These are phyloP conservation scores for Fusarium sp. DNA, from an alignment of 2,329 filamentous ascomycete species.

Conservation along the genomic window DNA sequence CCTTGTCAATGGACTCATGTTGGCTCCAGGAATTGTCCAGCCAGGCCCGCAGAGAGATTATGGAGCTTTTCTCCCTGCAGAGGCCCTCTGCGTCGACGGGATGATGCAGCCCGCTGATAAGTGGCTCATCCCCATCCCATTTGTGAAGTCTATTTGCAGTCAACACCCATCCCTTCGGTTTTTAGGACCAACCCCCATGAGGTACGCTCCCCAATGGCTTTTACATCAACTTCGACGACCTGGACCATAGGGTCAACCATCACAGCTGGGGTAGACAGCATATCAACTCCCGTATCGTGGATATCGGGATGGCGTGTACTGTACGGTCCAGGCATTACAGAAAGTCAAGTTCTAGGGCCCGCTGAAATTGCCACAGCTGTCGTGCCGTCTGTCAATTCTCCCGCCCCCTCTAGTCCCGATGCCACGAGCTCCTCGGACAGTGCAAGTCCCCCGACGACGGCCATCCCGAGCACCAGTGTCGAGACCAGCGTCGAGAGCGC, in stretches of 20 bases:
- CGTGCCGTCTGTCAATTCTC: not conserved
- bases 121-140: not conserved
- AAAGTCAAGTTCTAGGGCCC: not conserved
- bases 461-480: not conserved
- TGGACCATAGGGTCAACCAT: not conserved
- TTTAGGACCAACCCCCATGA: too few relatives aligned
- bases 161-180: not conserved
- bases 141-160: not conserved
- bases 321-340: not conserved
- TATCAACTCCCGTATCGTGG: not conserved
- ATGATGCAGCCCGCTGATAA: not conserved
- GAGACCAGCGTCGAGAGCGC: not conserved
- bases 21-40: not conserved
- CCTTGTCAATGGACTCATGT: not conserved
- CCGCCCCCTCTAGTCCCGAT: not conserved
- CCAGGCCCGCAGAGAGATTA: not conserved
- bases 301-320: not conserved
- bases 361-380: too few relatives aligned
- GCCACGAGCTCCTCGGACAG: not conserved
- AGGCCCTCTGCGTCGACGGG: not conserved
- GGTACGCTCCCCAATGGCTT: too few relatives aligned
- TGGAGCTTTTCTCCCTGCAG: not conserved
- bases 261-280: not conserved
- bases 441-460: not conserved
- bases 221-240: not conserved